Evolutionary conservation across 495 filamentous ascomycete species (phyloP).

Genomic region (Xylona heveae): DNA sequence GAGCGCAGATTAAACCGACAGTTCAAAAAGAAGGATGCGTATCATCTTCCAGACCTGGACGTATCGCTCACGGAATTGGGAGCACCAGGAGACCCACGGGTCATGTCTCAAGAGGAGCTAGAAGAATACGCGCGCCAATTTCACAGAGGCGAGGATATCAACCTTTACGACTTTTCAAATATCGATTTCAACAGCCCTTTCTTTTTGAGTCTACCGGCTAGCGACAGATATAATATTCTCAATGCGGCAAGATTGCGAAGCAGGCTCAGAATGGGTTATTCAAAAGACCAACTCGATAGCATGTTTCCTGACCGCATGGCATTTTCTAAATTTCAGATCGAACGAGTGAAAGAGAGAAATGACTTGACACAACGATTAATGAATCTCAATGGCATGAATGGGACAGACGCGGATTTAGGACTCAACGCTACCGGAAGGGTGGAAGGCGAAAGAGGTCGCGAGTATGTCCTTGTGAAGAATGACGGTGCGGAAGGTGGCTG

Average conservation of each 20-base stretch:
- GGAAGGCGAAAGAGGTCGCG: conserved; percentile 72
- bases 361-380: conserved; percentile 90
- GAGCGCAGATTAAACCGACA: conserved; percentile 53
- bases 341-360: conserved; percentile 76
- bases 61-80: conserved; percentile 65
- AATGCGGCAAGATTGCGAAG: conserved; percentile 80
- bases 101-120: conserved; percentile 85
- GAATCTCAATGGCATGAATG: conserved; percentile 81
- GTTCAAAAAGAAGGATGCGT: conserved; percentile 81
- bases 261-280: conserved; percentile 79
- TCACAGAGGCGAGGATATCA: conserved; percentile 82
- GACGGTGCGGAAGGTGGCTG: conserved; percentile 90
- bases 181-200: conserved; percentile 93
- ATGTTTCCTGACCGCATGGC: conserved; percentile 99
- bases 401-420: conserved; percentile 40
- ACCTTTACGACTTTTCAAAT: conserved; percentile 95
- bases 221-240: conserved; percentile 89
- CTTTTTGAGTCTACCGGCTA: conserved; percentile 72
- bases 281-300: conserved; percentile 79
- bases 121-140: conserved; percentile 87
- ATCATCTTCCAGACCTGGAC: conserved; percentile 76
- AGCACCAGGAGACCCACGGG: conserved; percentile 69
- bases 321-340: conserved; percentile 90
- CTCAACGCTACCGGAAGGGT: conserved; percentile 43
- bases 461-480: conserved; percentile 93